Evolutionary conservation across 1,139 yeast species (phyloP), one percentile per base, ranked within the genome.

Genomic region (Hyphopichia pseudoburtonii): DNA sequence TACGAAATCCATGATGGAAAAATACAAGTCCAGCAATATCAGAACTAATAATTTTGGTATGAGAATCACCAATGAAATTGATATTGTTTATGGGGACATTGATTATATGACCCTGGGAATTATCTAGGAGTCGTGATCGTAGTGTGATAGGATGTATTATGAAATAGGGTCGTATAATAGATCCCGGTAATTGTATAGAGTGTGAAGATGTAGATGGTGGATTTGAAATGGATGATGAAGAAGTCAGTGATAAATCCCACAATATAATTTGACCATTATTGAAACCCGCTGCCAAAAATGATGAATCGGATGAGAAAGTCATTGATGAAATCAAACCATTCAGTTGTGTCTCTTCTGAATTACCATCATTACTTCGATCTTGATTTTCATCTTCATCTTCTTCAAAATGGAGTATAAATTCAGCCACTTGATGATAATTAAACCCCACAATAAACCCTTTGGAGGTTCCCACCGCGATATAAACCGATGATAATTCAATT

Each of bases 11-110:
- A 47, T 76, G 72, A 55, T 86, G 94, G 43, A 65, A 71, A 37
- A 80, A 66, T 9, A 82, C 66, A 47, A 75, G 60, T 0, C 95
- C 95, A 2, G 73, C 61, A 5, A 62, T 60, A 52, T 86, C 92
- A 2, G 77, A 66, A 5, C 86, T 73, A 3, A 84, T 61, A 16
- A 87, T 42, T 16, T 80, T 80, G 9, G 79, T 70, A 42, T 76
- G 81, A 44, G 81, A 70, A 25, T 68, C 66, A 2, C 80, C 82
- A 10, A 80, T 48, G 52, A 85, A 86, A 10, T 65, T 60, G 1
- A 85, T 43, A 18, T 74, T 73, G 7, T 66, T 59, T 14, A 86
- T 66, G 1, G 78, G 52, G 0, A 72, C 52, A 3, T 70, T 70
- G 5, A 51, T 50, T 7, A 76, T 39, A 57, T 85, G 92, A 2